phyloP scores from a whole-genome alignment of 2,329 filamentous ascomycete species.

The Fusarium beomiforme region DNA sequence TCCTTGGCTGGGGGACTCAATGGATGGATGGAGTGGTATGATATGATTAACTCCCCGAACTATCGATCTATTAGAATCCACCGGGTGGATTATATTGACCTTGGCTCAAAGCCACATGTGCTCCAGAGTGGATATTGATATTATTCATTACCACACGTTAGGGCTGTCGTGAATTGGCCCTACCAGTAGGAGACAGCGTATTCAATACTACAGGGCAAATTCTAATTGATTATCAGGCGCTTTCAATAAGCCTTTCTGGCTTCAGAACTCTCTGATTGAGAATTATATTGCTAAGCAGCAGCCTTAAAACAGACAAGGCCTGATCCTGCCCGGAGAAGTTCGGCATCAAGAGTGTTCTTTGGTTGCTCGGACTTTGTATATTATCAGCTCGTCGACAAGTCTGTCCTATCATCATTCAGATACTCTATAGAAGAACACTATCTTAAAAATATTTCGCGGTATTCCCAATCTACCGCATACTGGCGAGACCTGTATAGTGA shows the following conservation, averaged over 20 bases:
- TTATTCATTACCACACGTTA: background rate
- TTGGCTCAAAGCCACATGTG: background rate
- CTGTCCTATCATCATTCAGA: background rate
- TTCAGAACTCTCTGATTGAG: background rate
- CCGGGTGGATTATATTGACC: background rate
- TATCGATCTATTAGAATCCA: background rate
- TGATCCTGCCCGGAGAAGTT: background rate
- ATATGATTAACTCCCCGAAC: slow-evolving; percentile 32
- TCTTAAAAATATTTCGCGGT: too few species aligned
- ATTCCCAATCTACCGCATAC: background rate
- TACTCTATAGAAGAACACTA: too few species aligned
- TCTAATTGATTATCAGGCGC: background rate
- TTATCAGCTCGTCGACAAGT: too few species aligned
- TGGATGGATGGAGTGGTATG: slow-evolving; percentile 14
- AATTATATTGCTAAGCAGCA: background rate
- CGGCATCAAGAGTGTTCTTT: background rate
- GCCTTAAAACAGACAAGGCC: background rate
- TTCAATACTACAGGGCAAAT: background rate
- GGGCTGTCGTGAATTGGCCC: background rate
- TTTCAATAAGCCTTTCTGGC: background rate
- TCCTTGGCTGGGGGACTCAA: background rate
- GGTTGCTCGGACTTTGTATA: background rate
- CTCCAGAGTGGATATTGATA: background rate
- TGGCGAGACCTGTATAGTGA: background rate
- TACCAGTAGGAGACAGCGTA: background rate